Evolutionary conservation across 2,329 filamentous ascomycete genomes (phyloP), one percentile per base, ranked within the genome.

Genomic region (Ceratocystis eucalypticola): DNA sequence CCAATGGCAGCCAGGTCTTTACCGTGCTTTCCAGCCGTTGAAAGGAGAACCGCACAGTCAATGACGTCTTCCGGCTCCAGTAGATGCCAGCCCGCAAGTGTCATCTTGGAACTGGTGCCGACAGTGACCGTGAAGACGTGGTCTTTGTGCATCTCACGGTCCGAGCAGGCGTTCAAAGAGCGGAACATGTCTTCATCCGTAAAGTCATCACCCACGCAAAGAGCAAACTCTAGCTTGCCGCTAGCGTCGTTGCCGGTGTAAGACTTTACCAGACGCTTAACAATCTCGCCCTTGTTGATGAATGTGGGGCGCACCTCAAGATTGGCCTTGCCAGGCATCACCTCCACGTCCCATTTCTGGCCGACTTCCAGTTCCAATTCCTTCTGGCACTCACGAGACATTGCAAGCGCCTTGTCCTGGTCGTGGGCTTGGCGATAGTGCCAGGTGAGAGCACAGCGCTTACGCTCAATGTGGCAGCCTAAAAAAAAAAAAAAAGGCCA

Each of bases 171-270:
- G 71, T 85, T 85, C 57, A 97, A 81, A 15, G 91, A 87, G 66
- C 90, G 88, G 84, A 97, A 97, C 84, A 87, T 86, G 87, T 96
- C 93, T 81, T 99, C 94, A 74, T 99, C 94, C 5, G 94, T 99
- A 71, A 94, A 95, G 73, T 99, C 94, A 75, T 99, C 94, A 53
- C 94, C 94, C 69, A 92, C 78, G 75, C 94, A 99, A 64, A 97
- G 80, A 10, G 95, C 86, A 73, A 97, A 96, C 71, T 93, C 91
- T 0, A 92, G 83, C 62, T 76, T 79, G 3, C 80, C 79, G 1
- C 75, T 75, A 1, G 76, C 78, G 5, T 79, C 76, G 2, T 72
- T 77, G 67, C 76, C 76, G 71, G 80, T 85, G 75, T 95, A 95
- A 61, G 86, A 85, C 25, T 84, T 78, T 46, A 97, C 86, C 20